Evolutionary conservation across 176 grass and related monocot species (phyloP), one percentile per base, ranked within the genome.

Genomic region (Urochloa ruziziensis): DNA sequence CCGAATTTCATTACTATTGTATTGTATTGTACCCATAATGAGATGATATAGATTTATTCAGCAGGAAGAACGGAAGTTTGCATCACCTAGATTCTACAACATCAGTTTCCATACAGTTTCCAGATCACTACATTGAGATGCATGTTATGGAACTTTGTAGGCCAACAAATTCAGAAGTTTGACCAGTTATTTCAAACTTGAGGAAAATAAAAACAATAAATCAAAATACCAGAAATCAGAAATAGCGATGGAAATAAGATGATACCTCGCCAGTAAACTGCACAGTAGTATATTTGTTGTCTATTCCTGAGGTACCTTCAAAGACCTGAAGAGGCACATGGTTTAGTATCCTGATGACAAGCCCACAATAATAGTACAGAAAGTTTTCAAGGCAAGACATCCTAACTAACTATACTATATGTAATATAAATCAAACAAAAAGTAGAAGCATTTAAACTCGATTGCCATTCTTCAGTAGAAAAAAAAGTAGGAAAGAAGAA

Each of bases 261-360:
- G 6, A 74, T 52, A 75, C 94, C 94, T 97, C 89, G 67, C 94
- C 94, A 4, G 94, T 97, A 73, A 97, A 97, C 79, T 94, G 94
- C 52, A 97, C 94, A 3, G 94, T 97, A 46, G 91, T 97, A 73
- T 90, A 97, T 67, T 97, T 97, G 89, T 88, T 97, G 82, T 97
- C 94, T 61, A 97, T 97, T 58, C 94, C 94, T 72, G 94, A 97
- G 61, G 94, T 97, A 79, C 94, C 94, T 83, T 97, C 94, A 84
- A 97, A 97, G 18, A 97, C 94, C 94, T 97, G 61, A 73, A 70
- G 53, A 91, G 51, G 24, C 58, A 67, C 1, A 12, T 53, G 48
- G 14, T 51, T 74, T 53, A 89, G 62, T 52, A 69, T 86, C 39
- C 73, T 63, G 52, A 63, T 79, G 42, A 11, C 14, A 53, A 73